phyloP scores from a whole-genome alignment of 1,284 basidiomycete species.

The Moesziomyces parantarcticus region DNA sequence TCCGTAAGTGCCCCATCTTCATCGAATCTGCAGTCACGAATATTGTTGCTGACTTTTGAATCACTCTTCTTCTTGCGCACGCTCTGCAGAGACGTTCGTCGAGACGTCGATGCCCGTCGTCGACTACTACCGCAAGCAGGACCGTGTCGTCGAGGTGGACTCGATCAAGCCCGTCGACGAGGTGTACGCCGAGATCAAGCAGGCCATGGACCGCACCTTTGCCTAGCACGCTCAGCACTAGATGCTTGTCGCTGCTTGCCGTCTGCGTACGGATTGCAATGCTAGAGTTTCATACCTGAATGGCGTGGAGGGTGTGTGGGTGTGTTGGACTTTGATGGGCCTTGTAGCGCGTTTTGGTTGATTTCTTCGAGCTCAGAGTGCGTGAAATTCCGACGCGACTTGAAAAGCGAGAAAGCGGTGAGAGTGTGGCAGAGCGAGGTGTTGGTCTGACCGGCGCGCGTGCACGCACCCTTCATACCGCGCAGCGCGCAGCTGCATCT shows the following conservation, averaged over 20 bases:
- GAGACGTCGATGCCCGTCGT: conserved; percentile 97
- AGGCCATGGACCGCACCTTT: conserved; percentile 60
- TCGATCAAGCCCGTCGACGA: conserved; percentile 58
- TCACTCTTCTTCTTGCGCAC: background rate
- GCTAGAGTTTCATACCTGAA: too few relatives aligned
- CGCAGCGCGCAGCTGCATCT: background rate
- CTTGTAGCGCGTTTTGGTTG: background rate
- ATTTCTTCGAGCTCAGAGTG: background rate
- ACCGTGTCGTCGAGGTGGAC: conserved; percentile 83
- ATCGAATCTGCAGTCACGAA: too few relatives aligned
- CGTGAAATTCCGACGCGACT: background rate
- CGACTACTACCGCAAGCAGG: conserved; percentile 78
- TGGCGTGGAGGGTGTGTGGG: background rate
- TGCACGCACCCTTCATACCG: conserved; percentile 1
- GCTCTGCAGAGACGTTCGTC: conserved; percentile 82
- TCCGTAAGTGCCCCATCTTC: conserved; percentile 73
- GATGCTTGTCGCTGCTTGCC: too few relatives aligned
- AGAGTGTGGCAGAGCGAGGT: conserved; percentile 1
- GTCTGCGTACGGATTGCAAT: too few relatives aligned
- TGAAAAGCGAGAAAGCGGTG: background rate
- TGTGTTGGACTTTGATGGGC: too few relatives aligned
- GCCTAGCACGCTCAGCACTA: conserved; percentile 20
- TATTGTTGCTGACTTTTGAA: background rate
- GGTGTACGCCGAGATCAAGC: conserved; percentile 61
- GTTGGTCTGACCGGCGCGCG: conserved; percentile 18